Evolutionary conservation across 148 eudicot genomes (phyloP).

Genomic region (Pharnaceum exiguum): DNA sequence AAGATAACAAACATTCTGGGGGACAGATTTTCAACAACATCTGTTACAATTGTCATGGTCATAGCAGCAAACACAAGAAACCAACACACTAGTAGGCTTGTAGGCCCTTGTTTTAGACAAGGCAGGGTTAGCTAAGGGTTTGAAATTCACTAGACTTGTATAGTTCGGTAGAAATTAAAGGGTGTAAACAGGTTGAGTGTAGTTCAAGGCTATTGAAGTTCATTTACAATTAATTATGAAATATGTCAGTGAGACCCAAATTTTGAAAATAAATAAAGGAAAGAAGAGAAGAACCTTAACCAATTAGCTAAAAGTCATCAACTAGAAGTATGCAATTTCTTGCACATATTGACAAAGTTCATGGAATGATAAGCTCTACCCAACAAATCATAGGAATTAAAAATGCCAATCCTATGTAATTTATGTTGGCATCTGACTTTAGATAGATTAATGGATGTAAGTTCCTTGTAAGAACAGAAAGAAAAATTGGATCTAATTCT

Average conservation of each 20-base stretch:
- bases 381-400: slow-evolving; percentile 7
- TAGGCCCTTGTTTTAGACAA: slow-evolving; percentile 7
- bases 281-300: slow-evolving; percentile 21
- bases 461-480: slow-evolving; percentile 28
- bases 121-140: slow-evolving; percentile 25
- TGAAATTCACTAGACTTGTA: slow-evolving; percentile 33
- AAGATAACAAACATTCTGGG: slow-evolving; percentile 22
- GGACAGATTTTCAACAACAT: slow-evolving; percentile 23
- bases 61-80: slow-evolving; percentile 29
- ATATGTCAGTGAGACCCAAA: slow-evolving; percentile 9
- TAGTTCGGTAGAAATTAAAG: slow-evolving; percentile 28
- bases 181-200: slow-evolving; percentile 27
- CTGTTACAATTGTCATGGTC: slow-evolving; percentile 21
- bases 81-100: slow-evolving; percentile 15
- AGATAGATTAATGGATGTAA: slow-evolving; percentile 15
- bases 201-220: slow-evolving; percentile 12
- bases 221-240: slow-evolving; percentile 1
- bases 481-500: slow-evolving; percentile 9
- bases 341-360: slow-evolving; percentile 23
- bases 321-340: slow-evolving; percentile 24
- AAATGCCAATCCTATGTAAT: slow-evolving; percentile 1
- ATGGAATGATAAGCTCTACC: slow-evolving; percentile 11
- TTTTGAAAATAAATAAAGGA: too few species aligned
- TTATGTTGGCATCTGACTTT: slow-evolving; percentile 20
- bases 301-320: slow-evolving; percentile 24